Conservation (phyloP, 805 yeast genomes). For the Scheffersomyces stipitis region DNA sequence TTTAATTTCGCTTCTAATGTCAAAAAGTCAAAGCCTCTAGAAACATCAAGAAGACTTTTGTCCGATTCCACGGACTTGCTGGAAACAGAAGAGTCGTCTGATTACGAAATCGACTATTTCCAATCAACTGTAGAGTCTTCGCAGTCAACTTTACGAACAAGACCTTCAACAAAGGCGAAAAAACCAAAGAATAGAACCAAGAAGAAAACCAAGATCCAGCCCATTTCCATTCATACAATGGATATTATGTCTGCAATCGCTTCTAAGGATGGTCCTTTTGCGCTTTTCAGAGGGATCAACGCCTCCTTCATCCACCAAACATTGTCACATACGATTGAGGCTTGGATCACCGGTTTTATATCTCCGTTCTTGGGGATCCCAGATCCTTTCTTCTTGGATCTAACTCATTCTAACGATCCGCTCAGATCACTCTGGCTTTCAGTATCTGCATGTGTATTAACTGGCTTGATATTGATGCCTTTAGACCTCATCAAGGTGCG, state of each 20-base stretch:
- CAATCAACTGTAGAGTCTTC: slow-evolving; percentile 15
- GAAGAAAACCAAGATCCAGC: slow-evolving; percentile 41
- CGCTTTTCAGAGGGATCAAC: slow-evolving; percentile 71
- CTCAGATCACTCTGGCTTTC: slow-evolving; percentile 64
- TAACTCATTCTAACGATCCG: slow-evolving; percentile 78
- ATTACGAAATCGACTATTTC: slow-evolving; percentile 38
- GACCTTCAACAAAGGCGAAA: not conserved
- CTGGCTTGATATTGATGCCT: slow-evolving; percentile 76
- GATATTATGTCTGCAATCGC: slow-evolving; percentile 64
- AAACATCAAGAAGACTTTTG: slow-evolving; percentile 6
- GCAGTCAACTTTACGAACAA: not conserved
- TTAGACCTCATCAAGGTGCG: slow-evolving; percentile 78
- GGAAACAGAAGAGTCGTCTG: slow-evolving; percentile 12
- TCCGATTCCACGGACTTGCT: slow-evolving; percentile 5
- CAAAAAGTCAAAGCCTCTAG: slow-evolving; percentile 12
- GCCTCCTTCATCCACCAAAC: slow-evolving; percentile 80
- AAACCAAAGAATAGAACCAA: slow-evolving; percentile 1
- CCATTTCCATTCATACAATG: slow-evolving; percentile 59
- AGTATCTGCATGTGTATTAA: slow-evolving; percentile 66
- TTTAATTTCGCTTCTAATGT: slow-evolving; percentile 32
- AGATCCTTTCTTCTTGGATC: slow-evolving; percentile 83
- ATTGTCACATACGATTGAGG: slow-evolving; percentile 71
- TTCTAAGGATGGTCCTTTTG: slow-evolving; percentile 70
- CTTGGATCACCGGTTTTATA: slow-evolving; percentile 88
- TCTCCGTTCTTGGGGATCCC: slow-evolving; percentile 82